Percentiles rank a stretch among this genome's conserved stretches.
Conservation (phyloP, 768 basidiomycete genomes). For the Mycena rebaudengoi region DNA sequence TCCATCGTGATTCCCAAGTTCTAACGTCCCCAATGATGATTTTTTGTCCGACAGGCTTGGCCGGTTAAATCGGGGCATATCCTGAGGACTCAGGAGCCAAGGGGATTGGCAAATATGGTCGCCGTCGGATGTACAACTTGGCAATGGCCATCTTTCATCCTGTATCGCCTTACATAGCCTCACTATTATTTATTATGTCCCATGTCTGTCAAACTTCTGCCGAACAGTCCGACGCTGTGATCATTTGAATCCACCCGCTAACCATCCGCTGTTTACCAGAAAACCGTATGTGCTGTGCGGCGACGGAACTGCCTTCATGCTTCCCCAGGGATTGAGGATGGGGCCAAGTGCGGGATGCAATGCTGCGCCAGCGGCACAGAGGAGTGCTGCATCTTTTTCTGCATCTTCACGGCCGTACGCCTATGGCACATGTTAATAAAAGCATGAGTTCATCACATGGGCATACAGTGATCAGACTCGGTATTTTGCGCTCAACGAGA, state of each 20-base stretch:
- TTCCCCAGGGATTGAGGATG: constrained; percentile 18
- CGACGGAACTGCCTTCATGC: constrained; percentile 13
- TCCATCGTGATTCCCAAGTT: too few relatives aligned
- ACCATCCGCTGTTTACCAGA: constrained; percentile 5
- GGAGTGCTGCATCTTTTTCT: constrained; percentile 14
- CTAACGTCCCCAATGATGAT: neutral
- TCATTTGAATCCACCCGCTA: constrained; percentile 17
- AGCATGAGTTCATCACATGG: constrained; percentile 6
- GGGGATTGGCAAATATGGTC: too few relatives aligned
- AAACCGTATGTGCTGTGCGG: constrained; percentile 4
- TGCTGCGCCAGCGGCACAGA: constrained; percentile 8
- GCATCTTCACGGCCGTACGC: constrained; percentile 15
- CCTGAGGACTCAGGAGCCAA: neutral
- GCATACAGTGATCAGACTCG: constrained; percentile 15
- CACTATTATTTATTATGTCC: constrained; percentile 7
- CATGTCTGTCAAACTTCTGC: constrained; percentile 8
- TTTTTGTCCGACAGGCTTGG: neutral
- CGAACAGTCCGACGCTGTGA: constrained; percentile 12
- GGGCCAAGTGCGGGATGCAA: constrained; percentile 16
- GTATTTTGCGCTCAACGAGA: constrained; percentile 16
- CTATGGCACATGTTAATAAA: constrained; percentile 13
- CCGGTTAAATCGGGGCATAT: neutral
- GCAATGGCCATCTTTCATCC: constrained; percentile 9
- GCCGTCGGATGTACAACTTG: too few relatives aligned
- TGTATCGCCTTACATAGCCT: constrained; percentile 11